Evolutionary conservation across 2,329 filamentous ascomycete species (phyloP), one percentile per base, ranked within the genome.

Genomic region (Fusarium torulosum): DNA sequence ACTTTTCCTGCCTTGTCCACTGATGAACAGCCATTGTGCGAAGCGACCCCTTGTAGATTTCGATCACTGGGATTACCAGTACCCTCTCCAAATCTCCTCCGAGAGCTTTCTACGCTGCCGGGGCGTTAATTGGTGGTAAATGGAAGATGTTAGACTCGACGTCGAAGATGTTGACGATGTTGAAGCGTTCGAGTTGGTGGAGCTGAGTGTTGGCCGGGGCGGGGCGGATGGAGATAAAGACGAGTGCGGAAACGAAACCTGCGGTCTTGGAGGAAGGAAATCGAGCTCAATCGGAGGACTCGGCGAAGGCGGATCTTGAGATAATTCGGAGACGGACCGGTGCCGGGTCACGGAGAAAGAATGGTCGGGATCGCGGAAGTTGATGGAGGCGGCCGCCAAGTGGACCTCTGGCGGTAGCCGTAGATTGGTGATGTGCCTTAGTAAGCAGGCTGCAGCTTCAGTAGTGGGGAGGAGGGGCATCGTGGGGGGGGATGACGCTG

Each of bases 1-100:
- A 57, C 59, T 77, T 79, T 54, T 79, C 74, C 35, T 75, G 74
- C 44, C 63, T 69, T 20, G 77, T 77, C 73, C 76, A 76, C 42
- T 61, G 50, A 25, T 61, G 41, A 1, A 53, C 55, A 57, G 58
- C 65, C 71, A 73, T 72, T 55, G 38, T 46, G 33, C 27, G 11
- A 23, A 27, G 21, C 10, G 6, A 25, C 23, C 4, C 23, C 4
- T 54, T 14, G 17, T 19, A 9, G 23, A 41, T 11, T 33, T 10
- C 19, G 14, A 14, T 23, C n/a, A 21, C 42, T 23, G 35, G 9
- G 51, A 4, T 74, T 53, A 74, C 74, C 73, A 77, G 54, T 71
- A 70, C 33, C 67, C 71, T 41, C 69, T 66, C 72, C 75, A 76
- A 57, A 74, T 57, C 44, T 72, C 61, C 11, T 63, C 63, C 15